Evolutionary conservation across 1,284 basidiomycete species (phyloP), one percentile per base, ranked within the genome.

Genomic region (Ceratorhiza oryzae-sativae): DNA sequence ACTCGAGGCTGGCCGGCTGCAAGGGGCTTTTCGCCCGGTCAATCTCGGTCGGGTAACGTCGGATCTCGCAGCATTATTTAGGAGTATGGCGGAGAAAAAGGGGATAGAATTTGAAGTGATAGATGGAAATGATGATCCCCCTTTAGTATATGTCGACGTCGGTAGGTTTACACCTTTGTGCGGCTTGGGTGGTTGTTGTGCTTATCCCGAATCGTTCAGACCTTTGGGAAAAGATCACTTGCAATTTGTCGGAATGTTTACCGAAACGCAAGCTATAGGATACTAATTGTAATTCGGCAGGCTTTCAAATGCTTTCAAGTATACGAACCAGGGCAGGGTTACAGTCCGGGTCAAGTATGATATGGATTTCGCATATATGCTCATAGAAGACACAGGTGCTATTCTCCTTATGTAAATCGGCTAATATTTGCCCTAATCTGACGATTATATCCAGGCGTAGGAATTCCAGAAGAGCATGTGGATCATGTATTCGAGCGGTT

Each of bases 211-310:
- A 53, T 18, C 15, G 3, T 68, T 72, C 74, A 56, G 79, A 78
- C 60, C 74, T 73, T 6, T 80, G 79, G 79, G 79, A 80, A 56
- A 79, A 80, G 73, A 78, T 80, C 41, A 39, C 30, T 63, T 79
- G 39, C 49, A 73, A 71, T 34, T 63, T 62, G 68, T 59, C 32
- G 13, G 67, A 10, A 34, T 27, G 20, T 23, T 18, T 3, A 12
- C 4, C 12, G 23, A 25, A 13, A 12, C 39, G 25, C 3, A 25
- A 6, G 36, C 13, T 13, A 12, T 30, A 6, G 4, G 4, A 8
- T 46, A n/a, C 25, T 25, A n/a, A 46, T 39, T 45, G 41, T 10
- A 13, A 48, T 27, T 18, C 77, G 53, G 76, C 77, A 30, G 67
- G 20, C 25, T 70, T 1, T 59, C 67, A 3, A 80, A 80, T 71